A percentile compares a stretch with the other conserved stretches of the same genome.
Conservation (phyloP, 208 protist species). For the Phytomonas sp. region DNA sequence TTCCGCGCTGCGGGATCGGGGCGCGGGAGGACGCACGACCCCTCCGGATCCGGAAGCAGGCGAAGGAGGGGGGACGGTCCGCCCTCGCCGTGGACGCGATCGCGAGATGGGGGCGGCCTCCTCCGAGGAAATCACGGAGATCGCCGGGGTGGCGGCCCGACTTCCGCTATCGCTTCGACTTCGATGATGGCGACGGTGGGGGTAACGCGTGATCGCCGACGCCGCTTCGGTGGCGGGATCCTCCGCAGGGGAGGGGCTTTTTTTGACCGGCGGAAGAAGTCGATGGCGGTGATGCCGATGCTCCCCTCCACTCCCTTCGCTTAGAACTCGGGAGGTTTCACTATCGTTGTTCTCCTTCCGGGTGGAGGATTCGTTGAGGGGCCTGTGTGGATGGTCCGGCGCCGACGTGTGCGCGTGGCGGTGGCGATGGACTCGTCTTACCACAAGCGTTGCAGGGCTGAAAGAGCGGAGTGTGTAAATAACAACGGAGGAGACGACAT, state of each 20-base stretch:
- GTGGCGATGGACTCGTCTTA: slow-evolving; percentile 26
- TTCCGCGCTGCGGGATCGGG: too few species aligned
- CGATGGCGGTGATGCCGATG: slow-evolving; percentile 1
- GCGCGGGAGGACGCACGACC: too few species aligned
- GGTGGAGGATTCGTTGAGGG: not conserved
- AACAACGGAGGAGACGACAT: slow-evolving; percentile 25
- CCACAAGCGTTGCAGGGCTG: slow-evolving; percentile 49
- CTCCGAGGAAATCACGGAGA: too few species aligned
- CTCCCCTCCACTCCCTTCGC: not conserved
- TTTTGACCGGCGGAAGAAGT: too few species aligned
- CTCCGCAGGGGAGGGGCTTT: too few species aligned
- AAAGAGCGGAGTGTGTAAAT: slow-evolving; percentile 37
- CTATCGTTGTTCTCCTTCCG: not conserved
- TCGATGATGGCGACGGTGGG: not conserved
- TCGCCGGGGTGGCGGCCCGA: not conserved
- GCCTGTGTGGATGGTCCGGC: not conserved
- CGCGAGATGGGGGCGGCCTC: too few species aligned
- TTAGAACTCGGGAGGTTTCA: slow-evolving; percentile 1
- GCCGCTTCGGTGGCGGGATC: not conserved
- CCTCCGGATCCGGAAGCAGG: too few species aligned
- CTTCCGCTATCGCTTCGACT: not conserved
- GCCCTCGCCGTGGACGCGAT: too few species aligned
- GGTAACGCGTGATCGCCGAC: not conserved
- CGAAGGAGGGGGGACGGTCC: too few species aligned
- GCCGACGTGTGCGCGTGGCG: slow-evolving; percentile 1